Conservation (phyloP, 768 basidiomycete genomes). For the Tylopilus rubrobrunneus region DNA sequence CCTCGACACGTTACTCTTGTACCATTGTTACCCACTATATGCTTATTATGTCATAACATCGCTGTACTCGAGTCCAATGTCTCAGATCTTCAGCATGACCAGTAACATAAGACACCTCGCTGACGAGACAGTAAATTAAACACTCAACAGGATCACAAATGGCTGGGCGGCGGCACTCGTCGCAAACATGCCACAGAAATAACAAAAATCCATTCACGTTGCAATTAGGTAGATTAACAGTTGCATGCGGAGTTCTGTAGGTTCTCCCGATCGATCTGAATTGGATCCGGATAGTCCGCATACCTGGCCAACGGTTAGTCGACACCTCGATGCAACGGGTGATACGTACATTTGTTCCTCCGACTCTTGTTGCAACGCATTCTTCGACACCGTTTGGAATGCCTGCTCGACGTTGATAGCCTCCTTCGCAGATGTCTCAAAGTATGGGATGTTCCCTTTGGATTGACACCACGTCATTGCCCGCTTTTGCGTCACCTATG, state of each 20-base stretch:
- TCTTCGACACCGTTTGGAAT: slow-evolving; percentile 99
- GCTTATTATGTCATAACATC: slow-evolving; percentile 15
- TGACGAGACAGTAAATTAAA: slow-evolving; percentile 29
- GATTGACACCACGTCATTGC: slow-evolving; percentile 99
- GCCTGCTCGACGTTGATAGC: slow-evolving; percentile 99
- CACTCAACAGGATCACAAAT: slow-evolving; percentile 30
- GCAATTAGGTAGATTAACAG: slow-evolving; percentile 49
- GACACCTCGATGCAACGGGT: slow-evolving; percentile 7
- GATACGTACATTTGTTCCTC: slow-evolving; percentile 85
- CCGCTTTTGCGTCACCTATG: slow-evolving; percentile 95
- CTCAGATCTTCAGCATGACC: slow-evolving; percentile 10
- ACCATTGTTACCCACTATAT: slow-evolving; percentile 9
- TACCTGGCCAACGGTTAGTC: slow-evolving; percentile 53
- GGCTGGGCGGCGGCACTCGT: slow-evolving; percentile 27
- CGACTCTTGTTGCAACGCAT: slow-evolving; percentile 94
- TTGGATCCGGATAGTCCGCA: slow-evolving; percentile 98
- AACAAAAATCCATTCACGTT: slow-evolving; percentile 21
- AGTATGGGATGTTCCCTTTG: slow-evolving; percentile 99
- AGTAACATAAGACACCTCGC: slow-evolving; percentile 24
- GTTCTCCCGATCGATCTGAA: slow-evolving; percentile 91
- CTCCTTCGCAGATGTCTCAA: slow-evolving; percentile 99
- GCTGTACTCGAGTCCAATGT: slow-evolving; percentile 6
- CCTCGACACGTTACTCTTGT: slow-evolving; percentile 17
- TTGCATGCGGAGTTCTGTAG: slow-evolving; percentile 91
- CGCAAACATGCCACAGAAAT: slow-evolving; percentile 24